phyloP scores from a whole-genome alignment of 2,329 filamentous ascomycete genomes.

The Aspergillus pseudoterreus region DNA sequence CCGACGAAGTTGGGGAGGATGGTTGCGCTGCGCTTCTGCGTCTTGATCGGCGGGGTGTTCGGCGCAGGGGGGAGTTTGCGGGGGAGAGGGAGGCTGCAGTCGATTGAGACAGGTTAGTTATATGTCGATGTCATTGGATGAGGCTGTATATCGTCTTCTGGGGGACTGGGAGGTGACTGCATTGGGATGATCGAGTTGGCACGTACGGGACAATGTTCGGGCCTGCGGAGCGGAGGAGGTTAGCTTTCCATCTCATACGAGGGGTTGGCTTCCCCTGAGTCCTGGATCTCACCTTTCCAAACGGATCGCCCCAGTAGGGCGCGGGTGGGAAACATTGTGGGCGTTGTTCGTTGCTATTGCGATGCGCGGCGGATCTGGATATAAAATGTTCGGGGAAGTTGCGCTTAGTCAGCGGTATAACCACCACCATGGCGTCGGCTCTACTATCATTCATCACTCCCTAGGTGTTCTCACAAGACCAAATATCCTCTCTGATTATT shows the following conservation, averaged over 20 bases:
- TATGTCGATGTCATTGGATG: background rate
- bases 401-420: conserved; percentile 5
- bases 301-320: conserved; percentile 70
- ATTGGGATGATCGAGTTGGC: conserved; percentile 6
- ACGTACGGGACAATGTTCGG: conserved; percentile 69
- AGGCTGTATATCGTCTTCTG: background rate
- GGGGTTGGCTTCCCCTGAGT: too few species aligned
- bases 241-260: background rate
- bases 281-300: conserved; percentile 69
- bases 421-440: too few species aligned
- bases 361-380: conserved; percentile 13
- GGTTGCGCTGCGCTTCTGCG: conserved; percentile 81
- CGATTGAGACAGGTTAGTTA: conserved; percentile 2
- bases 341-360: conserved; percentile 8
- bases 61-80: conserved; percentile 51
- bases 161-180: background rate
- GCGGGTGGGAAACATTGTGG: conserved; percentile 65
- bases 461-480: too few species aligned
- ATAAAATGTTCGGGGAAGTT: conserved; percentile 3
- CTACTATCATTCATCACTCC: too few species aligned
- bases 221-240: conserved; percentile 41
- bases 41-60: conserved; percentile 70
- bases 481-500: too few species aligned
- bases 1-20: conserved; percentile 92
- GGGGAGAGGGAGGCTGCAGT: conserved; percentile 38